phyloP scores from a whole-genome alignment of 2,329 filamentous ascomycete genomes.

The Fonsecaea monophora region DNA sequence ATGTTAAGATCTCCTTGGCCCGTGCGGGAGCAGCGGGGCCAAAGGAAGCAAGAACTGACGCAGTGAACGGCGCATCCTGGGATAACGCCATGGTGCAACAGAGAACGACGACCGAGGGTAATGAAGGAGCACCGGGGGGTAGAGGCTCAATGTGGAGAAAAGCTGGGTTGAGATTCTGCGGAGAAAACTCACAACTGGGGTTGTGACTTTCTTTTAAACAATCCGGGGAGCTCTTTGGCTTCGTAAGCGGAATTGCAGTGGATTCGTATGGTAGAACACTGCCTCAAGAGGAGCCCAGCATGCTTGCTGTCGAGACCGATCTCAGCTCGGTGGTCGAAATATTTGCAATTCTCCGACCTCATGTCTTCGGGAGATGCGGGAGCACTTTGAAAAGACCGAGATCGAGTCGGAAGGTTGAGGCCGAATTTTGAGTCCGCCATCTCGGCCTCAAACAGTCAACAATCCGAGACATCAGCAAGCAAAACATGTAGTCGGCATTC shows the following conservation, averaged over 20 bases:
- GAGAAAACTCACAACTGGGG: neutral
- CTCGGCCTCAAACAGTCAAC: neutral
- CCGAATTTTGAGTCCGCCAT: neutral
- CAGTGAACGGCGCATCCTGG: neutral
- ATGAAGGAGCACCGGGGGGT: neutral
- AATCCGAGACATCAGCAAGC: neutral
- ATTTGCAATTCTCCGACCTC: neutral
- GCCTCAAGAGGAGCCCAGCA: neutral
- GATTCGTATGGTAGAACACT: neutral
- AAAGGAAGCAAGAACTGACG: conserved; percentile 45
- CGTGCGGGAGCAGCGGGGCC: conserved; percentile 72
- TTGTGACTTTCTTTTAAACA: neutral
- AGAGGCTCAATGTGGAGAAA: neutral
- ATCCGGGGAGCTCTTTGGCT: neutral
- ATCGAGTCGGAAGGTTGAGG: neutral
- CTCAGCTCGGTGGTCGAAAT: neutral
- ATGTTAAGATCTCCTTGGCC: conserved; percentile 65
- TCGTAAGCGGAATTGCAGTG: neutral
- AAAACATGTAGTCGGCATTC: too few relatives aligned
- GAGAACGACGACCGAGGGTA: neutral
- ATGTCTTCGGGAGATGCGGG: neutral
- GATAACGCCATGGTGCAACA: neutral
- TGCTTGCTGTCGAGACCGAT: neutral
- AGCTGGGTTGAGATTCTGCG: neutral
- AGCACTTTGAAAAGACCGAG: neutral